These are phyloP conservation scores for Jacaranda mimosifolia DNA, from an alignment of 257 asterid genomes.

Conservation along the genomic window DNA sequence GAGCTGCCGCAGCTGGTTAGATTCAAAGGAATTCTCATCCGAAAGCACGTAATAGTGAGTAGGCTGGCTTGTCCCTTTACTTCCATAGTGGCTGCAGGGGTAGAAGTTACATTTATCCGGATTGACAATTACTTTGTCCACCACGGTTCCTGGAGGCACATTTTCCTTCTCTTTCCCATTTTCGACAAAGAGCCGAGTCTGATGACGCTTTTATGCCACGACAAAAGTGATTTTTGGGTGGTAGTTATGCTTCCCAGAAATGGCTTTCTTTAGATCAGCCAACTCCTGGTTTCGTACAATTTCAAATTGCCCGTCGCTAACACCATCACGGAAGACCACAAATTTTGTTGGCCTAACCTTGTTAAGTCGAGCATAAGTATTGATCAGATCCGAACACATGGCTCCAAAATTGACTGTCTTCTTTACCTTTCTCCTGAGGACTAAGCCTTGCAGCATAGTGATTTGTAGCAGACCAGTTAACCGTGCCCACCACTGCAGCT, in stretches of 20 bases:
- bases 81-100: too few relatives aligned
- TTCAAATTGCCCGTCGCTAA: slow-evolving; percentile 75
- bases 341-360: slow-evolving; percentile 50
- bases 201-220: slow-evolving; percentile 81
- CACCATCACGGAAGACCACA: slow-evolving; percentile 80
- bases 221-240: slow-evolving; percentile 64
- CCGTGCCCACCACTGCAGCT: slow-evolving; percentile 80
- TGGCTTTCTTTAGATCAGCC: slow-evolving; percentile 40
- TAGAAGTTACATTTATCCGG: too few relatives aligned
- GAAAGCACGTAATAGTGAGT: slow-evolving; percentile 67
- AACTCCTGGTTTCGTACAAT: slow-evolving; percentile 70
- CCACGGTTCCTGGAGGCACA: slow-evolving; percentile 84
- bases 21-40: slow-evolving; percentile 63
- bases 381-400: slow-evolving; percentile 53
- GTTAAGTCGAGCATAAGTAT: slow-evolving; percentile 48
- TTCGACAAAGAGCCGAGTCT: slow-evolving; percentile 63
- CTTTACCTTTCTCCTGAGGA: slow-evolving; percentile 68
- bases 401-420: slow-evolving; percentile 60
- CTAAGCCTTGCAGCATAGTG: slow-evolving; percentile 70
- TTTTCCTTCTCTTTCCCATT: slow-evolving; percentile 45
- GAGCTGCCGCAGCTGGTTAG: slow-evolving; percentile 65
- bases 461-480: slow-evolving; percentile 80
- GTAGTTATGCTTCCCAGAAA: slow-evolving; percentile 38
- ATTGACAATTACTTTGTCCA: slow-evolving; percentile 10
- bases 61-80: slow-evolving; percentile 37